Evolutionary conservation across 805 yeast genomes (phyloP).

Genomic region (Schwanniomyces sp.): DNA sequence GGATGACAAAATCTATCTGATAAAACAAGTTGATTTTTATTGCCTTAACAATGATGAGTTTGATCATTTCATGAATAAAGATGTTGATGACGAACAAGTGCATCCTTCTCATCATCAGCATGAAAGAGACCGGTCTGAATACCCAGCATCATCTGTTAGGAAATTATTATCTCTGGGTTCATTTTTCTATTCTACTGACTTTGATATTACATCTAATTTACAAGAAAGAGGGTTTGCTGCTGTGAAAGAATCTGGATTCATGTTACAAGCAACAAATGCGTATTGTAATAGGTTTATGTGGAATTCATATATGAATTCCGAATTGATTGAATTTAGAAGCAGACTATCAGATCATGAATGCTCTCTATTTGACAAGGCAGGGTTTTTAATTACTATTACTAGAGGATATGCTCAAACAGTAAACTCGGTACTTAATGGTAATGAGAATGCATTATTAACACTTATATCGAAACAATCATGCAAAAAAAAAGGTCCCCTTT

Average conservation of each 20-base stretch:
- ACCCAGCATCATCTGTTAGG: constrained; percentile 46
- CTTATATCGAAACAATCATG: constrained; percentile 54
- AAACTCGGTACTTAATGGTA: constrained; percentile 27
- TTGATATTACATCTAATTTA: constrained; percentile 44
- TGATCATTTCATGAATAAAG: constrained; percentile 37
- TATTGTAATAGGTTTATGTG: constrained; percentile 49
- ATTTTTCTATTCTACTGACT: constrained; percentile 48
- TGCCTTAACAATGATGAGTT: constrained; percentile 59
- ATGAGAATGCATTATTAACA: constrained; percentile 42
- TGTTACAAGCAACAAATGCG: constrained; percentile 33
- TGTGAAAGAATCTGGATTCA: constrained; percentile 9
- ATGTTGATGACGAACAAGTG: constrained; percentile 14
- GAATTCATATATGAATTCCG: constrained; percentile 49
- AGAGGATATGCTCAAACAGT: constrained; percentile 54
- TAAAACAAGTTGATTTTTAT: constrained; percentile 63
- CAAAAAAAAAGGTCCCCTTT: constrained; percentile 45
- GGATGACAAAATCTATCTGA: constrained; percentile 50
- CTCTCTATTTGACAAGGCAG: constrained; percentile 42
- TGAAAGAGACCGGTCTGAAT: constrained; percentile 20
- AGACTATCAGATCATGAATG: constrained; percentile 42
- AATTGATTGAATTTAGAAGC: constrained; percentile 46
- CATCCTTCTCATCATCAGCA: constrained; percentile 25
- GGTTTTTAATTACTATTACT: constrained; percentile 47
- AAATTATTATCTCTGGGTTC: constrained; percentile 46
- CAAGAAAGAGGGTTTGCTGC: constrained; percentile 42